Evolutionary conservation across 2,329 filamentous ascomycete genomes (phyloP).

Genomic region (Neonectria hederae): DNA sequence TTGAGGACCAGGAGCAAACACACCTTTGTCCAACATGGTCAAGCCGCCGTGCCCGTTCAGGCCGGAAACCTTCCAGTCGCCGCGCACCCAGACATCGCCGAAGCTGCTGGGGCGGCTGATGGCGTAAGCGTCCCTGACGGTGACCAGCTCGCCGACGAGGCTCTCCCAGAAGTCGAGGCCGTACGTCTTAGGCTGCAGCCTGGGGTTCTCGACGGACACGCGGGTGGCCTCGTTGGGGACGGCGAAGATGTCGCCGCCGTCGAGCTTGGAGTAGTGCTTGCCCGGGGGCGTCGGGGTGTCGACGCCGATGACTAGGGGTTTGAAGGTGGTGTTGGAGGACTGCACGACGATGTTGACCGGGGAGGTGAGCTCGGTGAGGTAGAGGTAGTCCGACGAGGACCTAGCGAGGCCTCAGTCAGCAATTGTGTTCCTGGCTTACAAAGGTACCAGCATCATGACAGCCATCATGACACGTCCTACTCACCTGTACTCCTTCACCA

Average conservation of each 20-base stretch:
- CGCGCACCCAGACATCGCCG: conserved; percentile 75
- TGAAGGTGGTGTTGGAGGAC: conserved; percentile 63
- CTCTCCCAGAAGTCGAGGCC: conserved; percentile 81
- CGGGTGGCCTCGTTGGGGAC: conserved; percentile 70
- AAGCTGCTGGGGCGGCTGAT: conserved; percentile 70
- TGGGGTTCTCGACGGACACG: conserved; percentile 68
- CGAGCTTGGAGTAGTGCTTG: conserved; percentile 68
- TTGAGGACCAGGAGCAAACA: conserved; percentile 5
- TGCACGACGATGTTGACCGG: conserved; percentile 64
- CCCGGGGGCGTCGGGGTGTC: conserved; percentile 67
- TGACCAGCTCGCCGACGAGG: conserved; percentile 73
- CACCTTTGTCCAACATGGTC: conserved; percentile 67
- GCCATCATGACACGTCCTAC: conserved; percentile 21
- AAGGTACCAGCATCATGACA: not conserved
- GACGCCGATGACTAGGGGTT: conserved; percentile 68
- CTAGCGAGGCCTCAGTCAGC: conserved; percentile 45
- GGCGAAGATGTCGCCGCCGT: conserved; percentile 71
- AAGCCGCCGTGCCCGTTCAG: conserved; percentile 70
- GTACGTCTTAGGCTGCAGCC: conserved; percentile 67
- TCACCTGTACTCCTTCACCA: conserved; percentile 65
- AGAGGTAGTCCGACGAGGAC: conserved; percentile 65
- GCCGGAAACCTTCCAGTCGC: conserved; percentile 71
- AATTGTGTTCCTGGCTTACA: not conserved
- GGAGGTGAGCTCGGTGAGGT: conserved; percentile 69
- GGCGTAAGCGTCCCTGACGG: conserved; percentile 64